Evolutionary conservation across 805 yeast species (phyloP), one percentile per base, ranked within the genome.

Genomic region (Yarrowia porcina): DNA sequence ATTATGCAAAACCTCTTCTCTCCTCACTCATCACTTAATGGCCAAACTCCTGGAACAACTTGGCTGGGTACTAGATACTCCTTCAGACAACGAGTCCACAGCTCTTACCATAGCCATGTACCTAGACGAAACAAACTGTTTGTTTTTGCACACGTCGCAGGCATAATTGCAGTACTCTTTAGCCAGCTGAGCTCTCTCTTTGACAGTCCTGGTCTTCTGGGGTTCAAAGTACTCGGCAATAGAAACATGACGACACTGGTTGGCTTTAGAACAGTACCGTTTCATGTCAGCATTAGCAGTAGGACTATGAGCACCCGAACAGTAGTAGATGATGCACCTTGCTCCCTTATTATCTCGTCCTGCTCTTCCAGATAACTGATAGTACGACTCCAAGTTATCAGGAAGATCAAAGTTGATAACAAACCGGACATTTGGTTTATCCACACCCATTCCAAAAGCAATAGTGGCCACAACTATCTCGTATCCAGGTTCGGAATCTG

Each of bases 391-490:
- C 63, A 93, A 77, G 63, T 90, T 89, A 69, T 97, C 79, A 0
- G 98, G 97, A 20, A 93, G 77, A 9, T 92, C 89, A 65, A 86
- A 80, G 74, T 93, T 98, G 47, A 89, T 84, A 2, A 93, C 97
- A 76, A 82, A 92, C 54, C 98, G 78, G 10, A 93, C 98, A 73
- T 93, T 96, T 0, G 97, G 89, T 72, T 93, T 93, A 75, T 93
- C 99, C 61, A 93, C 92, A 57, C 99, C 99, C 98, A 93, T 93
- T 30, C 99, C 99, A 79, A 93, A 93, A 0, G 98, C 98, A 70
- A 93, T 88, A 0, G 99, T 93, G 0, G 99, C 99, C 75, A 97
- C 91, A 13, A 93, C 91, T 1, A 93, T 86, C 70, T 86, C 88
- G 23, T 86, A 76, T 0, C 59, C 64, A 4, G 64, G 63, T 18